These are phyloP conservation scores for Fusarium pseudograminearum DNA, from an alignment of 2,329 filamentous ascomycete genomes.

Conservation along the genomic window DNA sequence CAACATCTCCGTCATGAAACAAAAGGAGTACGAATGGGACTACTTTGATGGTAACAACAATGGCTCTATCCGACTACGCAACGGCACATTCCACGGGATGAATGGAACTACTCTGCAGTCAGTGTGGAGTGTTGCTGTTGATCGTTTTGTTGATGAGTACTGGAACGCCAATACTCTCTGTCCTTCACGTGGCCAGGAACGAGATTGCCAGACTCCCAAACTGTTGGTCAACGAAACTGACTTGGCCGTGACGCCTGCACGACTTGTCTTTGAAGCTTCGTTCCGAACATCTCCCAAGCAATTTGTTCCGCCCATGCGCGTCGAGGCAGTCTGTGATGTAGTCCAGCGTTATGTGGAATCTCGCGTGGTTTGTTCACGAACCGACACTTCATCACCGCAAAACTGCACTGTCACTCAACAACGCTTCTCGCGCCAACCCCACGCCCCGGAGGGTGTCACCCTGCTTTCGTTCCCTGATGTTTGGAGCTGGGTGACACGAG, in stretches of 20 bases:
- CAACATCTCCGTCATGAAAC: background rate
- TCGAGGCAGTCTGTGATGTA: background rate
- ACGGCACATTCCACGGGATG: conserved; percentile 2
- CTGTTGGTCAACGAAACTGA: background rate
- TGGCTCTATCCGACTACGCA: background rate
- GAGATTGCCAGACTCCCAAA: background rate
- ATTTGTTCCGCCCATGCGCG: background rate
- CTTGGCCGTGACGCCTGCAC: background rate
- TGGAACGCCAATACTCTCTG: background rate
- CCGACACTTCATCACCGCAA: background rate
- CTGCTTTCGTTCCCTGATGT: background rate
- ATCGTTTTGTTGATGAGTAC: background rate
- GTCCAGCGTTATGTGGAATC: background rate
- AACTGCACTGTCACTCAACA: background rate
- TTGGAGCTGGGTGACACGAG: background rate
- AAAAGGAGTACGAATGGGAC: background rate
- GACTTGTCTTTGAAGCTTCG: background rate
- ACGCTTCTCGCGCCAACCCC: background rate
- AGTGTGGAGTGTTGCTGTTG: background rate
- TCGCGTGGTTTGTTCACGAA: background rate
- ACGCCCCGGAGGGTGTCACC: background rate
- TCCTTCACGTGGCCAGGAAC: background rate
- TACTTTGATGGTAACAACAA: background rate
- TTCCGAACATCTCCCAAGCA: background rate
- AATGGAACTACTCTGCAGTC: background rate